Evolutionary conservation across 768 basidiomycete species (phyloP).

Genomic region (Psilocybe cubensis): DNA sequence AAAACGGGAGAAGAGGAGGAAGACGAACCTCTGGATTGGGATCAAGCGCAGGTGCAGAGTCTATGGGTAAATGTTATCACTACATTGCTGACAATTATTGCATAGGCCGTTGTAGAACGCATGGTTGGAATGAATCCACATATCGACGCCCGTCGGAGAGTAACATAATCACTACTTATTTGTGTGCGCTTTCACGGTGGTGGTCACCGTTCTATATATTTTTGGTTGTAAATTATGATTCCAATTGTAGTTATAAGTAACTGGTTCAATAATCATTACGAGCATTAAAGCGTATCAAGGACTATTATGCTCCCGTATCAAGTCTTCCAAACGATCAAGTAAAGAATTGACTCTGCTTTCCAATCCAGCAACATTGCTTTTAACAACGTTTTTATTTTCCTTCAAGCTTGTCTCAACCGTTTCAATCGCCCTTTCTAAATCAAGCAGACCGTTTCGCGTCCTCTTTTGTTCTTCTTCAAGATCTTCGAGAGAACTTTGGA

Average conservation of each 20-base stretch:
- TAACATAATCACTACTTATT: constrained; percentile 18
- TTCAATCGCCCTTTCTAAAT: constrained; percentile 68
- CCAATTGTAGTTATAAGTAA: background rate
- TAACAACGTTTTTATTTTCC: constrained; percentile 71
- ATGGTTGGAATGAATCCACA: constrained; percentile 59
- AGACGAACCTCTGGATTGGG: constrained; percentile 68
- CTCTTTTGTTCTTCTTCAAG: constrained; percentile 78
- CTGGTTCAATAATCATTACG: background rate
- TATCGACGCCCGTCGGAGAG: constrained; percentile 33
- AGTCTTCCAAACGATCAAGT: constrained; percentile 45
- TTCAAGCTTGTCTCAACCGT: constrained; percentile 78
- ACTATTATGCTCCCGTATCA: constrained; percentile 26
- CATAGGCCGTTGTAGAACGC: constrained; percentile 56
- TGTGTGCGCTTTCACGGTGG: background rate
- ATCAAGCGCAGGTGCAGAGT: constrained; percentile 62
- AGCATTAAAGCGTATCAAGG: constrained; percentile 5
- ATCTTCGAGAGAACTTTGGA: constrained; percentile 64
- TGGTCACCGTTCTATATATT: background rate
- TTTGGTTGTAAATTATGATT: background rate
- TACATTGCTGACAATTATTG: background rate
- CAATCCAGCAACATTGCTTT: constrained; percentile 73
- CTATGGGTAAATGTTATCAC: background rate
- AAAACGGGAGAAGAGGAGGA: constrained; percentile 61
- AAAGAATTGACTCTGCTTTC: constrained; percentile 53
- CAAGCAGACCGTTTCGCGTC: constrained; percentile 62